A percentile compares a stretch with the other conserved stretches of the same genome.
Conservation (phyloP, 352 stramenopile genomes). For the Pythium aphanidermatum region DNA sequence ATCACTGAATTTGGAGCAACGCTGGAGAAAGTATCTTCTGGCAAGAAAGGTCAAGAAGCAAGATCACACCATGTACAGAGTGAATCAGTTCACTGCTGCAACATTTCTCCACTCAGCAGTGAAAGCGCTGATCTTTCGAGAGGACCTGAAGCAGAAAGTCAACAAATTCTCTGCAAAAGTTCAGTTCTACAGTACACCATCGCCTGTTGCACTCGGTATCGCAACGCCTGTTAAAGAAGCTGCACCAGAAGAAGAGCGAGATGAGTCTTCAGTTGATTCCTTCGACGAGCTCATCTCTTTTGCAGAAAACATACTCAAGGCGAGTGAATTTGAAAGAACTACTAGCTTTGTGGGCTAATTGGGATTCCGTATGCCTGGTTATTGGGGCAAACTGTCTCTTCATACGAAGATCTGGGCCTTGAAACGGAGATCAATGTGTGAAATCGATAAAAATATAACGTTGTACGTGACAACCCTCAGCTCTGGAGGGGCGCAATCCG, state of each 20-base stretch:
- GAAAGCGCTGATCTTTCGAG: slow-evolving; percentile 40
- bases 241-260: not conserved
- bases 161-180: slow-evolving; percentile 17
- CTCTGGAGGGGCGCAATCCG: too few relatives aligned
- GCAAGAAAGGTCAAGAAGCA: slow-evolving; percentile 48
- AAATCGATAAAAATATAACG: not conserved
- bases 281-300: slow-evolving; percentile 9
- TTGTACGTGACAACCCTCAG: too few relatives aligned
- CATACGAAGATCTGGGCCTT: too few relatives aligned
- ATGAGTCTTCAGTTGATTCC: slow-evolving; percentile 1
- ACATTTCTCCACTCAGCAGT: slow-evolving; percentile 40
- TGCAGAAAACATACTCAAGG: slow-evolving; percentile 13
- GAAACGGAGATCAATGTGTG: not conserved
- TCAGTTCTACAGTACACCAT: slow-evolving; percentile 3
- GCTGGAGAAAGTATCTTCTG: slow-evolving; percentile 46
- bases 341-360: not conserved
- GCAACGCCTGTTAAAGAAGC: not conserved
- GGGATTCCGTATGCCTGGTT: too few relatives aligned
- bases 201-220: not conserved
- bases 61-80: slow-evolving; percentile 35
- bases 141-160: slow-evolving; percentile 45
- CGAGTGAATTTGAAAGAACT: not conserved
- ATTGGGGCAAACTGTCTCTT: too few relatives aligned
- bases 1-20: slow-evolving; percentile 48
- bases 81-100: slow-evolving; percentile 52